phyloP scores from a whole-genome alignment of 768 basidiomycete genomes.

The Sistotremastrum suecicum region DNA sequence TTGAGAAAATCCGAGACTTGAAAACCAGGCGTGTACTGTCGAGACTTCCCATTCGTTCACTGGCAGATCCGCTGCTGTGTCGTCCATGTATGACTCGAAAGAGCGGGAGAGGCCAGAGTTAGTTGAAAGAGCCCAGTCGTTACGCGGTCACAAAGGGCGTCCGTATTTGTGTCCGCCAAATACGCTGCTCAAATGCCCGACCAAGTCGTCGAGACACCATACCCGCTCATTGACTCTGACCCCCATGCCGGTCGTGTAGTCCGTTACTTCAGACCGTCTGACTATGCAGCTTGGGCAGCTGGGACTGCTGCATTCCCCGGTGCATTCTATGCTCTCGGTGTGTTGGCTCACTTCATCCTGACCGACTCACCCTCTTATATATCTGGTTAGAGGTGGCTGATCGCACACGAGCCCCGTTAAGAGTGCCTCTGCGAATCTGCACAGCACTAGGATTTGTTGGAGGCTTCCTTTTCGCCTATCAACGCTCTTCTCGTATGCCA shows the following conservation, averaged over 20 bases:
- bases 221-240: conserved; percentile 88
- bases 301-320: conserved; percentile 71
- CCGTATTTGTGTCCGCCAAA: neutral
- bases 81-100: too few relatives aligned
- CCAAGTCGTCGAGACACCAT: conserved; percentile 48
- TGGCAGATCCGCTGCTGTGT: neutral
- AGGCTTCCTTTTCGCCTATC: conserved; percentile 89
- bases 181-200: conserved; percentile 18
- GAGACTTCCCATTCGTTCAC: conserved; percentile 24
- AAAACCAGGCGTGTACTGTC: conserved; percentile 62
- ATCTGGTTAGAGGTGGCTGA: conserved; percentile 28
- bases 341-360: conserved; percentile 16
- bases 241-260: conserved; percentile 82
- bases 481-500: conserved; percentile 42
- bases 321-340: conserved; percentile 74
- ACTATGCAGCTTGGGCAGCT: conserved; percentile 76
- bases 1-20: conserved; percentile 66
- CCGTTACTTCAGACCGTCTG: conserved; percentile 74
- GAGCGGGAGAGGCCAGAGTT: too few relatives aligned
- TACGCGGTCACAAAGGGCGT: too few relatives aligned
- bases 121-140: too few relatives aligned
- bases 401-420: conserved; percentile 22
- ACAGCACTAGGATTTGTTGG: conserved; percentile 76
- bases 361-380: neutral
- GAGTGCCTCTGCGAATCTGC: conserved; percentile 35